These are phyloP conservation scores for Mycena vitilis DNA, from an alignment of 768 basidiomycete genomes.

Conservation along the genomic window DNA sequence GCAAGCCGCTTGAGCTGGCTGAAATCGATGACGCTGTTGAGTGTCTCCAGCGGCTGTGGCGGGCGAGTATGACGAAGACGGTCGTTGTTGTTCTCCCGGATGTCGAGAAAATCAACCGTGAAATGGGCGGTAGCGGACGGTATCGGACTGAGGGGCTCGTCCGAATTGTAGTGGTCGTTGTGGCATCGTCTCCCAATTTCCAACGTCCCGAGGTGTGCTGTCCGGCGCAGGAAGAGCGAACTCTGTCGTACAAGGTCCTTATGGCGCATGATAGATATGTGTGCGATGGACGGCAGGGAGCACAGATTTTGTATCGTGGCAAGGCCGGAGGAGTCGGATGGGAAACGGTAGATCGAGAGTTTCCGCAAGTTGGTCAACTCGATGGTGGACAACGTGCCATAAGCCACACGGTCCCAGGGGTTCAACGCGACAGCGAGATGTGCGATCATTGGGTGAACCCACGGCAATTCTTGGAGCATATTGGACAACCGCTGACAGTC, in stretches of 20 bases:
- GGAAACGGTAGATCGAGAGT: constrained; percentile 2
- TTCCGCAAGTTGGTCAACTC: neutral
- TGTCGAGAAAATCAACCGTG: neutral
- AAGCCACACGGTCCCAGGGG: neutral
- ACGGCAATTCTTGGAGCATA: neutral
- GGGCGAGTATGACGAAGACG: neutral
- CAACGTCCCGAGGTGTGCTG: neutral
- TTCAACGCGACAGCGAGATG: neutral
- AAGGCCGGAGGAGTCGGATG: neutral
- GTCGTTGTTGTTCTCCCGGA: neutral
- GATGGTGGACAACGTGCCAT: neutral
- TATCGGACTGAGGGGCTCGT: neutral
- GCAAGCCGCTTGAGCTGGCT: neutral
- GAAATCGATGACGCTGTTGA: neutral
- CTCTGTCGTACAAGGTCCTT: constrained; percentile 1
- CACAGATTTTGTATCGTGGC: neutral
- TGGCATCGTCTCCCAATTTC: neutral
- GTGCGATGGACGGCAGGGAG: neutral
- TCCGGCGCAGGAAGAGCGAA: neutral
- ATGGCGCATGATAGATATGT: constrained; percentile 1
- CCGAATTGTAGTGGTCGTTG: neutral
- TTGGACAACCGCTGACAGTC: neutral
- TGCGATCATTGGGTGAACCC: neutral
- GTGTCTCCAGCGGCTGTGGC: neutral
- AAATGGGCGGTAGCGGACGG: neutral